Conservation (phyloP, 306 rosid species). For the Cucumis melo region DNA sequence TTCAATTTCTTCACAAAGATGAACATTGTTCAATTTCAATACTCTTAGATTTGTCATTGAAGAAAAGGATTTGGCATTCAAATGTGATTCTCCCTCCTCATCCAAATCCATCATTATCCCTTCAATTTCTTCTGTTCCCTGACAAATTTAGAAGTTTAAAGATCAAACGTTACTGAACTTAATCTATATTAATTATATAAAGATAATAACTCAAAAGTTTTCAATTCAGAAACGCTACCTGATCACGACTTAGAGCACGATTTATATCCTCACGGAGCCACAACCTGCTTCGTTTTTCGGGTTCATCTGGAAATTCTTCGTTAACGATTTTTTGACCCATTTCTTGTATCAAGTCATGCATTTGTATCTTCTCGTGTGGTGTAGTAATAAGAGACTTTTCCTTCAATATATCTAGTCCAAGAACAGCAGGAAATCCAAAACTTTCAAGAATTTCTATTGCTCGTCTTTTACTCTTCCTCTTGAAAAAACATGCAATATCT, state of each 20-base stretch:
- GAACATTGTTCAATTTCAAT: conserved; percentile 2
- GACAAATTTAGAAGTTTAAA: too few species aligned
- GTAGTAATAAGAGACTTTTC: conserved; percentile 2
- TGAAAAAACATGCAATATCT: conserved; percentile 14
- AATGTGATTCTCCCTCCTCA: not conserved
- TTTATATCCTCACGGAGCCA: conserved; percentile 7
- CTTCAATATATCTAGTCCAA: not conserved
- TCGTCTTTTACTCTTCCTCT: not conserved
- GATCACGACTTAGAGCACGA: not conserved
- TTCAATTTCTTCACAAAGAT: not conserved
- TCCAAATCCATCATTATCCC: not conserved
- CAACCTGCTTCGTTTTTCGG: not conserved
- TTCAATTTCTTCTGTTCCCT: conserved; percentile 13
- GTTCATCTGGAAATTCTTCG: not conserved
- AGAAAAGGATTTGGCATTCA: conserved; percentile 2
- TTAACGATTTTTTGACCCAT: conserved; percentile 10
- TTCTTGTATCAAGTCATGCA: conserved; percentile 13
- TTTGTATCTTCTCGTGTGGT: conserved; percentile 3
- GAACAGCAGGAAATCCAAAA: not conserved
- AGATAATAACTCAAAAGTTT: too few species aligned
- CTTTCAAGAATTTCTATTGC: not conserved
- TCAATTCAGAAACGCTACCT: not conserved
- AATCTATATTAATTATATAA: too few species aligned
- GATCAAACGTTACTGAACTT: too few species aligned
- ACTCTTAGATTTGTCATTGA: conserved; percentile 11